Evolutionary conservation across 148 eudicot species (phyloP).

Genomic region (Camellia lanceoleosa): DNA sequence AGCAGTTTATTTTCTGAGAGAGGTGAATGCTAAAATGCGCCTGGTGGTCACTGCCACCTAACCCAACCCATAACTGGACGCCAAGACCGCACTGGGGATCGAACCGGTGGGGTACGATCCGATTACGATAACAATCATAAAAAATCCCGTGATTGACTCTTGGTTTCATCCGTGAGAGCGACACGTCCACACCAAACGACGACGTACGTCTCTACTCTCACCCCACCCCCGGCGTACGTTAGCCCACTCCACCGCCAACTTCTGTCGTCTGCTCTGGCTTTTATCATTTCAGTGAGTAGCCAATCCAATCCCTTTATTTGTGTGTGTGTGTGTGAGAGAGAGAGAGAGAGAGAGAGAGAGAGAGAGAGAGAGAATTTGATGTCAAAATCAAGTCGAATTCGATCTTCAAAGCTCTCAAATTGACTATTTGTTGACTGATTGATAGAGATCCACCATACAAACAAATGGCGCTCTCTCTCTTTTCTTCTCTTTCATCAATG

Average conservation of each 20-base stretch:
- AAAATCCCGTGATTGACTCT: slow-evolving; percentile 10
- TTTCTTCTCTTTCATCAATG: neutral
- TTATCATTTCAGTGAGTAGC: neutral
- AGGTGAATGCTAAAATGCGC: too few relatives aligned
- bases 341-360: slow-evolving; percentile 15
- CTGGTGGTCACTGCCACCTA: too few relatives aligned
- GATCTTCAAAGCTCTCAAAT: slow-evolving; percentile 2
- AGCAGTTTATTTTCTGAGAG: too few relatives aligned
- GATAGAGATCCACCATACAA: neutral
- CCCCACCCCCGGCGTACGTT: neutral
- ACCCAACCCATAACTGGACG: too few relatives aligned
- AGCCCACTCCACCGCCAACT: neutral
- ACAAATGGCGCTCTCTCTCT: neutral
- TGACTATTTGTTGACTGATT: neutral
- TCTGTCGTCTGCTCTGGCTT: neutral
- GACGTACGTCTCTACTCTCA: neutral
- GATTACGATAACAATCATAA: too few relatives aligned
- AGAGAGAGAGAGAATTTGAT: slow-evolving; percentile 5
- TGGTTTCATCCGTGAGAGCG: neutral
- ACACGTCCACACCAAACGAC: neutral
- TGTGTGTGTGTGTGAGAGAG: neutral
- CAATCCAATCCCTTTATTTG: too few relatives aligned
- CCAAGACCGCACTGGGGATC: neutral
- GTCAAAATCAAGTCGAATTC: neutral
- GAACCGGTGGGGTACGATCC: neutral